Percentiles rank a stretch among this genome's conserved stretches.
These are phyloP conservation scores for Phytophthora cajani DNA, from an alignment of 352 stramenopile species.

Conservation along the genomic window DNA sequence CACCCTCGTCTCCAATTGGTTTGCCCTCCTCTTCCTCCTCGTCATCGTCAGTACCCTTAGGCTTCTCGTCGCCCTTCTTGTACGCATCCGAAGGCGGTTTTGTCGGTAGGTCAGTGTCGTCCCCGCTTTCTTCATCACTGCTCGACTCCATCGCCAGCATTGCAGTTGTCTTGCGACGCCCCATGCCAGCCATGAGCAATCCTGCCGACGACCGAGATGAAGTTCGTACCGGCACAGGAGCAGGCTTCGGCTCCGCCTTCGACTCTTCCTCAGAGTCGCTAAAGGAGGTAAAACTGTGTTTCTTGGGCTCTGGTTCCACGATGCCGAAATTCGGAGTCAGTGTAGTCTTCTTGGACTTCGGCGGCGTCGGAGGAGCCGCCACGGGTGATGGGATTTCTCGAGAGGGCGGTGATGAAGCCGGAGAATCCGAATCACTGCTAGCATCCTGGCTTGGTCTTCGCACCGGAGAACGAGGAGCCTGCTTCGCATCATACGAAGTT, in stretches of 20 bases:
- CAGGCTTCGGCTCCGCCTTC: conserved; percentile 70
- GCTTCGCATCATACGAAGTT: conserved; percentile 23
- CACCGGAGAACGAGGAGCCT: conserved; percentile 22
- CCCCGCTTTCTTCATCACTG: conserved; percentile 73
- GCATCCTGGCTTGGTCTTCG: conserved; percentile 29
- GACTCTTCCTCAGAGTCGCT: conserved; percentile 85
- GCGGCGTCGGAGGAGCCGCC: conserved; percentile 31
- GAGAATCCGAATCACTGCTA: conserved; percentile 25
- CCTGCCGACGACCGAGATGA: conserved; percentile 49
- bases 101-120: conserved; percentile 61
- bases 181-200: conserved; percentile 66
- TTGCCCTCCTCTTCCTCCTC: conserved; percentile 33
- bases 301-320: conserved; percentile 66
- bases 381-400: conserved; percentile 23
- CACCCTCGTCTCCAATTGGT: conserved; percentile 31
- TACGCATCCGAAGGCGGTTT: conserved; percentile 53
- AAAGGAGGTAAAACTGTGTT: conserved; percentile 88
- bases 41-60: conserved; percentile 32
- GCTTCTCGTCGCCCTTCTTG: conserved; percentile 40
- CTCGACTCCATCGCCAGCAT: conserved; percentile 82
- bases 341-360: conserved; percentile 40
- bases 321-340: conserved; percentile 79
- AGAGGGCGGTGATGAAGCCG: conserved; percentile 13
- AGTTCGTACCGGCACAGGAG: conserved; percentile 46
- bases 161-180: conserved; percentile 68